Evolutionary conservation across 805 yeast species (phyloP), one percentile per base, ranked within the genome.

Genomic region (Barnettozyma salicaria): DNA sequence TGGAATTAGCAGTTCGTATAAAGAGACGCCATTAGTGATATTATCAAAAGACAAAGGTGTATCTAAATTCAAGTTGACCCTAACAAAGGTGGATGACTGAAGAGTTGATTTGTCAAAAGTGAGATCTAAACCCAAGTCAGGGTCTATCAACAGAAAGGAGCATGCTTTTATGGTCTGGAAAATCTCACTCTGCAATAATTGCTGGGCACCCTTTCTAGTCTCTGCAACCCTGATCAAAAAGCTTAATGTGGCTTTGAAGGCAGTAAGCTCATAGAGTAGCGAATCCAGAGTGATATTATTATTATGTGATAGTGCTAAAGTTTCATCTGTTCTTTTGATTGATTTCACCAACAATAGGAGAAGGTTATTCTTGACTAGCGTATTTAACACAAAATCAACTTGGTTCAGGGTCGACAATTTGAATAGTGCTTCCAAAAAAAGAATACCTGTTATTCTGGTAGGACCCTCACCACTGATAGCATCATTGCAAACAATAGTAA

Each of bases 381-480:
- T 61, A 17, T 78, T 80, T 34, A 82, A 56, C 5, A 86, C 69
- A 47, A 78, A 72, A 43, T 74, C 71, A 19, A 72, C 65, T 28
- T 72, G 66, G 16, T 67, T 66, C n/a, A 61, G 50, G 22, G 70
- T 67, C 2, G 80, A 72, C 26, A 78, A 56, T 40, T 76, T 78
- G 19, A 78, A 68, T 34, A 80, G 59, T 1, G 81, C 68, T 48
- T 87, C 95, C 44, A 92, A 58, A 11, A 89, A 63, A n/a, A 87
- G 55, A 11, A 89, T 64, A 2, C 95, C 79, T 0, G 90, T 78
- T 9, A 88, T 71, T 47, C 92, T 72, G 7, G 81, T 72, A 1
- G 81, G 64, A 2, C 90, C 92, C 48, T 83, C 92, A 3, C 89
- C 87, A 37, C 76, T 68, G 12, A 86, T 72, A 0, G 92, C 79